Evolutionary conservation across 257 asterid genomes (phyloP), one percentile per base, ranked within the genome.

Genomic region (Scutellaria galericulata): DNA sequence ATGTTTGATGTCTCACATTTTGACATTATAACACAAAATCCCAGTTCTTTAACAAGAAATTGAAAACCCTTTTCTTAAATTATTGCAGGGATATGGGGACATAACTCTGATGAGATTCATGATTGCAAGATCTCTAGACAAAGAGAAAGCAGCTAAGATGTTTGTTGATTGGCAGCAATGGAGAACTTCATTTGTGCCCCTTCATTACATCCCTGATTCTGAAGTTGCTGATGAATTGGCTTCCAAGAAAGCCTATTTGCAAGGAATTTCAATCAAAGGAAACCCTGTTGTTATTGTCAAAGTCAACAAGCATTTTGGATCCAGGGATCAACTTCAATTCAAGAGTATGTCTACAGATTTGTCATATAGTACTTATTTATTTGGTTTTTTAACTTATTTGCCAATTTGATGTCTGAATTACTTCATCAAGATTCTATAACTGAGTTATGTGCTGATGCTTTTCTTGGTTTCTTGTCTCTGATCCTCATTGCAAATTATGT

Each of bases 111-210:
- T 77, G 81, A 87, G 97, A 80, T 93, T 90, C 92, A 85, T 93
- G 97, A 84, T 90, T 48, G 98, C 98, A 45, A 90, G 98, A 77
- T 90, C 97, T 58, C 82, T 85, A 81, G 91, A 92, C 83, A 12
- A 45, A 54, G 88, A 77, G 2, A 93, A 90, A 74, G 96, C 96
- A 68, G 86, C 97, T 22, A 93, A 90, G 65, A 88, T 93, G 98
- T 85, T 90, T 66, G 85, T 84, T 65, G 86, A 93, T 75, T 90
- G 97, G 98, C 78, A 73, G 35, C 81, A 87, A 71, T 93, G 98
- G 97, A 87, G 97, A 85, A 54, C 85, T 73, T 68, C 80, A 1
- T 83, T 84, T 70, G 98, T 90, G 74, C 98, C 98, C 3, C 80
- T 73, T 7, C 76, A 83, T 14, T 58, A 69, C 63, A 87, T 93